Conservation (phyloP, 192 early-diverging fungal genomes). For the Thamnidium elegans region DNA sequence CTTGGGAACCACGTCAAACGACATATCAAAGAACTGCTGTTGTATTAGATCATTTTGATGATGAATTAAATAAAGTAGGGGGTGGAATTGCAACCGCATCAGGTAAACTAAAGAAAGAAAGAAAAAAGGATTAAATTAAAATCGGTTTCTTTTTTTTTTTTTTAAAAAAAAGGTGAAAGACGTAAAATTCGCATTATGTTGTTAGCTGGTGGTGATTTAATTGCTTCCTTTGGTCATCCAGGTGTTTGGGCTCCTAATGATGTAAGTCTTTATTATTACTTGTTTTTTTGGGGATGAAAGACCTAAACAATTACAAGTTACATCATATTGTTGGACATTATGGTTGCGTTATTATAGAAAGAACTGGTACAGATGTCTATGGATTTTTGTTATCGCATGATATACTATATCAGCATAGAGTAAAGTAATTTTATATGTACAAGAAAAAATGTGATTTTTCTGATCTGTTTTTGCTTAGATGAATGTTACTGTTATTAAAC, state of each 20-base stretch:
- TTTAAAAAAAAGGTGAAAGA: conserved; percentile 44
- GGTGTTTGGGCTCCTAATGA: conserved; percentile 87
- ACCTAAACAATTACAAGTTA: neutral
- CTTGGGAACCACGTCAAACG: conserved; percentile 86
- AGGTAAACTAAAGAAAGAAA: conserved; percentile 38
- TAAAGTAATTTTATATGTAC: too few species aligned
- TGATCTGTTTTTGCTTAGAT: conserved; percentile 43
- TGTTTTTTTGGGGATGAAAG: neutral
- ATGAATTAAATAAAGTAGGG: conserved; percentile 73
- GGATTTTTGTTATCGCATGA: conserved; percentile 92
- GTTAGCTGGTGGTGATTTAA: conserved; percentile 94
- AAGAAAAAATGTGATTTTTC: too few species aligned
- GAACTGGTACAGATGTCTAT: conserved; percentile 91
- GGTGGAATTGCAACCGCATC: conserved; percentile 65
- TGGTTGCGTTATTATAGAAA: conserved; percentile 94
- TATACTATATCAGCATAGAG: conserved; percentile 83
- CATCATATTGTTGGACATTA: conserved; percentile 90
- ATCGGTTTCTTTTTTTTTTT: too few species aligned
- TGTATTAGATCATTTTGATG: conserved; percentile 94
- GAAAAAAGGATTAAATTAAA: neutral
- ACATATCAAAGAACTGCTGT: conserved; percentile 83
- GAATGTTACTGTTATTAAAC: conserved; percentile 93
- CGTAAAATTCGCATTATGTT: conserved; percentile 82
- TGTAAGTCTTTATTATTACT: conserved; percentile 48
- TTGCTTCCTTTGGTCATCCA: conserved; percentile 91